A percentile compares a stretch with the other conserved stretches of the same genome.
Evolutionary conservation across 2,329 filamentous ascomycete genomes (phyloP).

Genomic region (Aphanoascus verrucosus): DNA sequence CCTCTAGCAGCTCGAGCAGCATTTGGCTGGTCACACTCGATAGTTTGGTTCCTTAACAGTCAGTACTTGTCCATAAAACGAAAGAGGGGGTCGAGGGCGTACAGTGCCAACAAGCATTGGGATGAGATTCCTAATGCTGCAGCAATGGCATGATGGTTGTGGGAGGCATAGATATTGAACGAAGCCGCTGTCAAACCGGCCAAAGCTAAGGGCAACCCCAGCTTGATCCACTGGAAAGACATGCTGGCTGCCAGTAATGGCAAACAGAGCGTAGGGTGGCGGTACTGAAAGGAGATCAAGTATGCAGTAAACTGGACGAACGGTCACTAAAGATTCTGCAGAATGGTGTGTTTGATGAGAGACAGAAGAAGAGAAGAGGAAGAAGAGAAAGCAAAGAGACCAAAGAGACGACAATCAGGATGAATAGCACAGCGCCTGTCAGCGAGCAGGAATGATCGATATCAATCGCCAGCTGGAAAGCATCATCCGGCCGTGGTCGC

Average conservation of each 20-base stretch:
- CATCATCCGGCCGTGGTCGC: neutral
- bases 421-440: neutral
- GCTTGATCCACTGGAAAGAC: neutral
- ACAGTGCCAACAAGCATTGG: conserved; percentile 15
- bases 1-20: conserved; percentile 15
- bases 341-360: neutral
- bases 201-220: conserved; percentile 7
- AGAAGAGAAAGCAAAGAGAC: neutral
- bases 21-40: conserved; percentile 16
- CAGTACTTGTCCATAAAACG: neutral
- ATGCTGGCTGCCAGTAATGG: neutral
- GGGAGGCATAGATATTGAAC: conserved; percentile 17
- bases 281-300: neutral
- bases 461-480: neutral
- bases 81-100: conserved; percentile 1
- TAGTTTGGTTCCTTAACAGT: conserved; percentile 14
- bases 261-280: neutral
- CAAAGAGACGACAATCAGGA: neutral
- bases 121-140: conserved; percentile 13
- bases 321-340: neutral
- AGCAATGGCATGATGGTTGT: conserved; percentile 13
- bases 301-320: neutral
- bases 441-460: neutral
- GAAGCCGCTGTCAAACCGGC: conserved; percentile 5
- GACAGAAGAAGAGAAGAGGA: neutral